Evolutionary conservation across 441 rosid genomes (phyloP).

Genomic region (Metrosideros polymorpha): DNA sequence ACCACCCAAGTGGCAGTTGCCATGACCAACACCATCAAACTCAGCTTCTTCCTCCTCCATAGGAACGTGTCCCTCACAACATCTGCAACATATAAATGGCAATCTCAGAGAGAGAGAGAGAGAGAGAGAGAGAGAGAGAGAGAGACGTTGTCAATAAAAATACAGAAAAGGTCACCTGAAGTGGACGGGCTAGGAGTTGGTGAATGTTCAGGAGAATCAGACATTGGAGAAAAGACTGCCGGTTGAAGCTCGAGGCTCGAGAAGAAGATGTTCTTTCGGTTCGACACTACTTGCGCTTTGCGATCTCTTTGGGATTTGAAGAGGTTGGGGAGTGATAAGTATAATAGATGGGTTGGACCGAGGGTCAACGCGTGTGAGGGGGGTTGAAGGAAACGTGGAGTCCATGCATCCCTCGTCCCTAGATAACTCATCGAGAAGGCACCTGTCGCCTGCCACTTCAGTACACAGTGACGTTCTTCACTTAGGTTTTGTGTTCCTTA

Average conservation of each 20-base stretch:
- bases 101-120: background rate
- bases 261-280: background rate
- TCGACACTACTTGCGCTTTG: background rate
- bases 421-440: background rate
- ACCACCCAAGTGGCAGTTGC: conserved; percentile 41
- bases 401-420: background rate
- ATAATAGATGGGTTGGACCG: background rate
- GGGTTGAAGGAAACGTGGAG: background rate
- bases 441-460: background rate
- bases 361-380: background rate
- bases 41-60: conserved; percentile 57
- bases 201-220: background rate
- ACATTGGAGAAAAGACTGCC: background rate
- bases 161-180: background rate
- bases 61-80: conserved; percentile 28
- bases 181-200: background rate
- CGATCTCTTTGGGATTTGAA: background rate
- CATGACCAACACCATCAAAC: conserved; percentile 16
- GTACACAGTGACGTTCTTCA: background rate
- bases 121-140: background rate
- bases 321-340: background rate
- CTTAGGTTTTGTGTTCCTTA: background rate
- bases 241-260: background rate
- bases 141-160: background rate
- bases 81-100: conserved; percentile 2